Base-by-base conservation (phyloP, 805 yeast genomes). In the Candida qinlingensis region DNA sequence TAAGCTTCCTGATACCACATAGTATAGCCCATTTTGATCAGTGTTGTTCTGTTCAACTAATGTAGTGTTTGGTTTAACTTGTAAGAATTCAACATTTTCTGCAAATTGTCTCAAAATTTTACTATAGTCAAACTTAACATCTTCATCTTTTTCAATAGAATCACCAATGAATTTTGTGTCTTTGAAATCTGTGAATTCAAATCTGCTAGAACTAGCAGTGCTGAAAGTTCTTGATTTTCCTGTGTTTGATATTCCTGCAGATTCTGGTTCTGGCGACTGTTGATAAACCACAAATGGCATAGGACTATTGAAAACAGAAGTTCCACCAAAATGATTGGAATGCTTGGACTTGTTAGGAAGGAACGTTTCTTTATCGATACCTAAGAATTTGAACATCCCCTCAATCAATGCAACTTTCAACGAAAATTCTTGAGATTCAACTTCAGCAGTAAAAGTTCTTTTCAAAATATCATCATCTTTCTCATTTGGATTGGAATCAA, bases 1-100 rank as follows among this genome's bases (percentile, higher is more conserved):
- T 36, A 92, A 66, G 5, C 73, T 58, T 3, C 99, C 99, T 47
- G 84, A 85, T 44, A 92, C 77, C 5, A 92, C 83, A 59, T 85
- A 92, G 61, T 73, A 88, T 10, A 92, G 63, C 0, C 98, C 99
- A 1, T 83, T 79, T 42, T 83, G 80, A 43, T 76, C 73, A 11
- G 81, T 77, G 44, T 42, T 44, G 19, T 84, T 80, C 52, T 86
- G 87, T 46, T 80, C 75, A 9, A 86, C 79, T 2, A 92, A 57
- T 1, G 72, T 71, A 1, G 81, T 63, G 5, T 81, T 87, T 31
- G 81, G 73, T 10, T 75, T 68, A 50, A 73, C 71, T 53, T 69
- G 74, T 50, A 76, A 68, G 7, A 91, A 68, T 45, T 83, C 81
- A 35, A 92, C 63, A 7, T 70, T 72, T 37, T 79, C 75, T 1